phyloP scores from a whole-genome alignment of 2,329 filamentous ascomycete genomes.

The Xylaria sp. region DNA sequence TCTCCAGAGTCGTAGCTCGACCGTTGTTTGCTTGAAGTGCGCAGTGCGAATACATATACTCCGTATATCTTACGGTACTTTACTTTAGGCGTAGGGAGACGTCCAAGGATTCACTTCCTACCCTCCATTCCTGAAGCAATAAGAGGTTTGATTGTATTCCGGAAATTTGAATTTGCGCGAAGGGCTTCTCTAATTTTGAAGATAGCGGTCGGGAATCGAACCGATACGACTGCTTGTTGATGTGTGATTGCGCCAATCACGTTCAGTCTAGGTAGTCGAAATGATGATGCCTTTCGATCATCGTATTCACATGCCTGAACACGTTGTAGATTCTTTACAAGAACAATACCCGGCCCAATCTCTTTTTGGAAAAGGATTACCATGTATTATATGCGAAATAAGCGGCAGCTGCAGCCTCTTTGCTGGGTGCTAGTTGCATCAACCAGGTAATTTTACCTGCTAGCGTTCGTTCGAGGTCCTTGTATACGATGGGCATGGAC shows the following conservation, averaged over 20 bases:
- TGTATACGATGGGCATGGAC: slow-evolving; percentile 5
- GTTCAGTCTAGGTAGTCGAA: slow-evolving; percentile 1
- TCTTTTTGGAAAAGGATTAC: not conserved
- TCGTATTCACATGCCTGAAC: not conserved
- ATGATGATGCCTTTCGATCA: not conserved
- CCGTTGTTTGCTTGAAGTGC: too few species aligned
- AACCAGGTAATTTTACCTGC: not conserved
- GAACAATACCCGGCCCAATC: fast-evolving
- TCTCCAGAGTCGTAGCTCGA: not conserved
- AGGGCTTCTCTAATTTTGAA: not conserved
- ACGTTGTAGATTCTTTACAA: not conserved
- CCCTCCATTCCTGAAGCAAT: not conserved
- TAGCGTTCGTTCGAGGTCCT: not conserved
- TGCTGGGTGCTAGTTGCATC: not conserved
- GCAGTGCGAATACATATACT: not conserved
- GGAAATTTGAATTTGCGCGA: not conserved
- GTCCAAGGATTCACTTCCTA: not conserved
- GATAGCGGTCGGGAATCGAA: not conserved
- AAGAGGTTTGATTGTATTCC: not conserved
- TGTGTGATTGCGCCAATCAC: not conserved
- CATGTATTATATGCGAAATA: not conserved
- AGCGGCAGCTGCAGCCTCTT: slow-evolving; percentile 5
- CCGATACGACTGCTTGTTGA: not conserved
- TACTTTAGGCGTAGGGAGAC: not conserved
- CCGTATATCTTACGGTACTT: not conserved